Conservation (phyloP, 176 grass and related monocot genomes). For the Elaeis guineensis region DNA sequence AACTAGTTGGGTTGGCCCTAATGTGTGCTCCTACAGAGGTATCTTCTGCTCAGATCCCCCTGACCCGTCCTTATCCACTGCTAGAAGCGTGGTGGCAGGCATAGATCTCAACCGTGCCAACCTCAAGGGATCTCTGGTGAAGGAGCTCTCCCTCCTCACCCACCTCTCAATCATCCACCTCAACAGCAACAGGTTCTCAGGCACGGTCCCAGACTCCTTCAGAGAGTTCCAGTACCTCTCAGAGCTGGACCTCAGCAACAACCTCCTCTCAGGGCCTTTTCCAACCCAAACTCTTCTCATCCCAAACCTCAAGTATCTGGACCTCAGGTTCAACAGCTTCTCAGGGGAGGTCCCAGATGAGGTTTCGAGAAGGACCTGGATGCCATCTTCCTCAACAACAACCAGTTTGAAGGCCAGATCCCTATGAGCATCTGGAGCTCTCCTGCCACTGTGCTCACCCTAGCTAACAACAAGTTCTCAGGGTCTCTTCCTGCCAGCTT, state of each 20-base stretch:
- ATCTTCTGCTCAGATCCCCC: constrained; percentile 72
- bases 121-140: constrained; percentile 54
- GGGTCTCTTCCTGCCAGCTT: constrained; percentile 50
- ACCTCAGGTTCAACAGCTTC: constrained; percentile 88
- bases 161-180: constrained; percentile 88
- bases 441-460: constrained; percentile 69
- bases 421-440: constrained; percentile 60
- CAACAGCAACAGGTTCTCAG: constrained; percentile 71
- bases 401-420: constrained; percentile 68
- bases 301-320: constrained; percentile 61
- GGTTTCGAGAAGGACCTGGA: constrained; percentile 62
- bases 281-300: constrained; percentile 38
- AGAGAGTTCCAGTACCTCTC: constrained; percentile 50
- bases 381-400: constrained; percentile 86
- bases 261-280: constrained; percentile 59
- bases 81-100: constrained; percentile 48
- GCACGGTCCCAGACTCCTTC: constrained; percentile 50
- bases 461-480: constrained; percentile 69
- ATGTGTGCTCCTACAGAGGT: constrained; percentile 75
- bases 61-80: not conserved
- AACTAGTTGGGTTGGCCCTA: constrained; percentile 54
- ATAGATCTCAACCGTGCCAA: constrained; percentile 75
- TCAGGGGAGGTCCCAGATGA: constrained; percentile 53
- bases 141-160: constrained; percentile 43
- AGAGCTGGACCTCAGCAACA: constrained; percentile 94